phyloP scores from a whole-genome alignment of 2,329 filamentous ascomycete genomes.

The Sclerotiophoma versabilis region DNA sequence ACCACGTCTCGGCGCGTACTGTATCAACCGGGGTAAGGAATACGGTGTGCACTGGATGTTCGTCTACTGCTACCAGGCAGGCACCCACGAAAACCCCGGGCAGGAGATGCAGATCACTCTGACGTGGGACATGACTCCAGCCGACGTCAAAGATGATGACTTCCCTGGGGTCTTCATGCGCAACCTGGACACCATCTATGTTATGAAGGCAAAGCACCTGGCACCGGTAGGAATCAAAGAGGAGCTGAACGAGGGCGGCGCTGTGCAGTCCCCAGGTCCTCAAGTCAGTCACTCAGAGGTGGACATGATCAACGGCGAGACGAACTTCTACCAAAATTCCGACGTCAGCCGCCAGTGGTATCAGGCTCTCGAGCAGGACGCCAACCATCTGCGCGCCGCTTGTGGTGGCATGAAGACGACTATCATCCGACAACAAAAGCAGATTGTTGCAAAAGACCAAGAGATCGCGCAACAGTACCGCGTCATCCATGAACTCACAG shows the following conservation, averaged over 20 bases:
- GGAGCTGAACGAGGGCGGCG: neutral
- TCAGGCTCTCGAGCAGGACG: neutral
- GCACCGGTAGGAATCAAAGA: neutral
- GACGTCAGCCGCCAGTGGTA: conserved; percentile 1
- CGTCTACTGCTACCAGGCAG: conserved; percentile 16
- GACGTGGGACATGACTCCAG: conserved; percentile 21
- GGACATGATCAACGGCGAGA: conserved; percentile 5
- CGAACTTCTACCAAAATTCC: neutral
- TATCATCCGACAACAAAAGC: neutral
- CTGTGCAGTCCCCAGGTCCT: neutral
- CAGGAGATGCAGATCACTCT: conserved; percentile 10
- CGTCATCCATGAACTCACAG: neutral
- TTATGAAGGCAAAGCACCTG: conserved; percentile 10
- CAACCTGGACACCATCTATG: conserved; percentile 22
- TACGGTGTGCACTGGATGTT: conserved; percentile 21
- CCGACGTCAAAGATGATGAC: conserved; percentile 12
- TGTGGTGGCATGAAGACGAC: neutral
- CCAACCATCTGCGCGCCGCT: neutral
- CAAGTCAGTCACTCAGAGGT: neutral
- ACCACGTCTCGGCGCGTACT: conserved; percentile 23
- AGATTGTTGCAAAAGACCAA: neutral
- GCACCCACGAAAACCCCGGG: neutral
- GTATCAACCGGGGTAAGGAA: conserved; percentile 18
- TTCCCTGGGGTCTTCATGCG: conserved; percentile 3
- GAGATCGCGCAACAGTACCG: neutral